Base-by-base conservation (phyloP, 352 stramenopile genomes). In the Globisporangium takayamanum region DNA sequence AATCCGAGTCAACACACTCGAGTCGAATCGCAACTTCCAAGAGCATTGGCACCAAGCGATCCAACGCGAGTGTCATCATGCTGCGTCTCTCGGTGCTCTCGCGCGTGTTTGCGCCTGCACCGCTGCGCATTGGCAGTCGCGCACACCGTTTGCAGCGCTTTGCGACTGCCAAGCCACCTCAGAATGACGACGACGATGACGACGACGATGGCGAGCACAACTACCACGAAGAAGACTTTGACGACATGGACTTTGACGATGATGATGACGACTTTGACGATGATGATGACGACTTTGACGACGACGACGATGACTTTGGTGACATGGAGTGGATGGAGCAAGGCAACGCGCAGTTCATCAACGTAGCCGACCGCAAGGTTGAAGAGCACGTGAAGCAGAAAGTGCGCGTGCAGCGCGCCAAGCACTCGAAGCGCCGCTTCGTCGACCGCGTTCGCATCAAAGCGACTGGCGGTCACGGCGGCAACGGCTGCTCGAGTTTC, bases 401-500 rank as follows among this genome's bases (percentile, higher is more conserved):
- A 57, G 84, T 94, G 51, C 77, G 82, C 54, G 67, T 94, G 53
- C 82, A 79, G 39, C 84, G 84, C 51, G 80, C 81, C 55, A 83
- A 93, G 69, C 85, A 93, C 70, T 88, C 82, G 36, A 95, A 94
- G 78, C 82, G 84, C 15, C 88, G 89, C 63, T 96, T 96, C 57
- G 84, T 96, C 39, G 88, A 96, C 69, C 81, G 85, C 66, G 92
- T 96, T 59, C 79, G 88, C 46, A 87, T 96, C 51, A 91, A 92
- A 49, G 84, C 86, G n/a, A 94, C 81, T 1, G 88, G 86, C 10
- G 88, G 88, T 14, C 82, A 95, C 55, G 88, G 88, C 39, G 88
- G 88, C 63, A 94, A 96, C 62, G 88, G 88, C 44, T 96, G 88
- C 66, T 70, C 78, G 57, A 95, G 86, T 54, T 95, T 93, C 55